phyloP scores from a whole-genome alignment of 1,139 yeast genomes.

The Hansenula anomala region DNA sequence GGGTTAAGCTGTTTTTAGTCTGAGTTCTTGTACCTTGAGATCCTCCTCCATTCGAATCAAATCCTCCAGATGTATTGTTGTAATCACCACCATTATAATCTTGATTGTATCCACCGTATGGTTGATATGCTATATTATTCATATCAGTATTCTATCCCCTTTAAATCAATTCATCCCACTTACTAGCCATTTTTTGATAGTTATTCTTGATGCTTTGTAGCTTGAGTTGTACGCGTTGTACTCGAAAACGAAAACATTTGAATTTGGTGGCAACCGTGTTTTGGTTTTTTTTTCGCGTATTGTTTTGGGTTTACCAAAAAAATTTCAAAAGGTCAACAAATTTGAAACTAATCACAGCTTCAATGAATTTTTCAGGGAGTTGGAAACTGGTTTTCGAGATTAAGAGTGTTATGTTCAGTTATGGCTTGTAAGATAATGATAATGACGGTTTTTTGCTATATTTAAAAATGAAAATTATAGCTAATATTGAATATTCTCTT shows the following conservation, averaged over 20 bases:
- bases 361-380: too few species aligned
- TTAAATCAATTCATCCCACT: not conserved
- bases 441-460: too few species aligned
- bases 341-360: too few species aligned
- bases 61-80: conserved; percentile 24
- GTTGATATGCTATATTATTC: conserved; percentile 16
- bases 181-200: conserved; percentile 4
- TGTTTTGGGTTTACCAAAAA: too few species aligned
- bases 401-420: too few species aligned
- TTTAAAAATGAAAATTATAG: too few species aligned
- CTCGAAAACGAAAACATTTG: not conserved
- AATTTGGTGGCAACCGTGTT: not conserved
- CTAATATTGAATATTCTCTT: too few species aligned
- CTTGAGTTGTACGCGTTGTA: not conserved
- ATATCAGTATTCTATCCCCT: too few species aligned
- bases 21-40: conserved; percentile 20
- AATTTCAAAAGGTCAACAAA: too few species aligned
- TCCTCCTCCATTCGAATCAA: conserved; percentile 15
- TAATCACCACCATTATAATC: conserved; percentile 13
- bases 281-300: conserved; percentile 3
- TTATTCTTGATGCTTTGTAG: too few species aligned
- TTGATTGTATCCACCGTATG: conserved; percentile 20
- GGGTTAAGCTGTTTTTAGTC: conserved; percentile 44
- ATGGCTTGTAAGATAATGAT: too few species aligned
- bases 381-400: too few species aligned